A percentile compares a stretch with the other conserved stretches of the same genome.
Conservation (phyloP, 2,329 filamentous ascomycete species). For the Ceratocystis huliohia region DNA sequence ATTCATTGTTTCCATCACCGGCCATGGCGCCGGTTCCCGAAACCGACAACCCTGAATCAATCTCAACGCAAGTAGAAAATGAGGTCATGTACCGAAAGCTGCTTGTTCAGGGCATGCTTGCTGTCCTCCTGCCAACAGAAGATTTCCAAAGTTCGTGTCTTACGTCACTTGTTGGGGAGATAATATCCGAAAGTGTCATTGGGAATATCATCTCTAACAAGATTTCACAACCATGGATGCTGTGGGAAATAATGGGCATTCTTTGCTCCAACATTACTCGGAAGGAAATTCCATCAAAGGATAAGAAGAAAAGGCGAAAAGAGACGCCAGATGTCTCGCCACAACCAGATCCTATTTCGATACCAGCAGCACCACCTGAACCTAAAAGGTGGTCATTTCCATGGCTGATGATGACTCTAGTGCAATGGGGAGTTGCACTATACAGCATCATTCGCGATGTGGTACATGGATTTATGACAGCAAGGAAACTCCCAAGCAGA, state of each 20-base stretch:
- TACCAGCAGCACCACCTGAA: neutral
- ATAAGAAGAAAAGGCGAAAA: conserved; percentile 12
- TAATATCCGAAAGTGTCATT: conserved; percentile 80
- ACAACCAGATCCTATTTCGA: neutral
- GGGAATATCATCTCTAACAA: conserved; percentile 70
- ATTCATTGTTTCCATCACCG: conserved; percentile 69
- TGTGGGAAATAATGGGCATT: conserved; percentile 76
- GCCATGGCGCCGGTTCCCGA: conserved; percentile 65
- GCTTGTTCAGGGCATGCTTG: conserved; percentile 68
- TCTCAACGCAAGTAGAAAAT: conserved; percentile 55
- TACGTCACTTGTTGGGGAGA: conserved; percentile 69
- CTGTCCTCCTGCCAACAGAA: conserved; percentile 78
- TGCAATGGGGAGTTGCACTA: conserved; percentile 43
- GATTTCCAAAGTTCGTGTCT: conserved; percentile 82
- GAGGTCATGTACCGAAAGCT: conserved; percentile 78
- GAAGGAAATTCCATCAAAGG: conserved; percentile 24
- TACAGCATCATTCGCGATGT: conserved; percentile 55
- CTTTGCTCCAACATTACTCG: conserved; percentile 34
- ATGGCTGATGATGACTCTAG: conserved; percentile 41
- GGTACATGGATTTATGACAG: conserved; percentile 28
- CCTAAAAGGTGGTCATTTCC: conserved; percentile 31
- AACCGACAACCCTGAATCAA: conserved; percentile 36
- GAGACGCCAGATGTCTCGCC: neutral
- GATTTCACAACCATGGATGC: conserved; percentile 72
- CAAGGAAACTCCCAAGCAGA: conserved; percentile 23